Base-by-base conservation (phyloP, 768 basidiomycete genomes). In the Russula lepida region DNA sequence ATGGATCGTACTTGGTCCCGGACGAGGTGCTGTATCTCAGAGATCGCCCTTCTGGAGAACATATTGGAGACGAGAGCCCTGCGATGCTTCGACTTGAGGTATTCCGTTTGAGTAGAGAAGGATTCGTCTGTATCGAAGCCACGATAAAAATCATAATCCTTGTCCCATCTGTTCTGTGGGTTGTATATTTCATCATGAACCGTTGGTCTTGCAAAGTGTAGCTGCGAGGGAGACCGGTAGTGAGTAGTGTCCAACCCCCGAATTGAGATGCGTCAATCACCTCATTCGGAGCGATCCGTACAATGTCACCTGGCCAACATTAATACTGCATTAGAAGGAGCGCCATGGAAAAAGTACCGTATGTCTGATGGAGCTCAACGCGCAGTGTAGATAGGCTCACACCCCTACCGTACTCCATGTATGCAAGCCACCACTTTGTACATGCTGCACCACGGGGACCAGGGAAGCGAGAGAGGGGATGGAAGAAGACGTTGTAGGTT, bases 141-240 rank as follows among this genome's bases (percentile, higher is more conserved):
- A n/a, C 59, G 56, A 55, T 79, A 79, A 50, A 75, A 73, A 6
- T 49, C 37, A 21, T 71, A 64, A n/a, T 78, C 77, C 59, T 80
- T 80, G 28, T 71, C 69, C 60, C 77, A 72, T 39, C 68, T 71
- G 48, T 62, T 62, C 32, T 59, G 61, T 1, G n/a, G 19, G 28
- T 48, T 59, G 35, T 62, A 62, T 9, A 62, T 62, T 28, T 62
- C 61, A 21, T 62, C 53, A 37, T 58, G 59, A 4, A 9, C 61
- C 6, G 27, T 32, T 6, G 56, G 61, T 32, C 37, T 35, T 9
- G 61, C 3, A 32, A 62, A 62, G 35, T 62, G 61, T 9, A 62
- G 56, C 61, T 62, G 21, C 13, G 21, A 25, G 25, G 27, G 27
- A 30, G 5, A 7, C 9, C 25, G 8, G 21, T 27, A 19, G 35